A percentile compares a stretch with the other conserved stretches of the same genome.
phyloP scores from a whole-genome alignment of 2,329 filamentous ascomycete genomes.

The Venturia nashicola region DNA sequence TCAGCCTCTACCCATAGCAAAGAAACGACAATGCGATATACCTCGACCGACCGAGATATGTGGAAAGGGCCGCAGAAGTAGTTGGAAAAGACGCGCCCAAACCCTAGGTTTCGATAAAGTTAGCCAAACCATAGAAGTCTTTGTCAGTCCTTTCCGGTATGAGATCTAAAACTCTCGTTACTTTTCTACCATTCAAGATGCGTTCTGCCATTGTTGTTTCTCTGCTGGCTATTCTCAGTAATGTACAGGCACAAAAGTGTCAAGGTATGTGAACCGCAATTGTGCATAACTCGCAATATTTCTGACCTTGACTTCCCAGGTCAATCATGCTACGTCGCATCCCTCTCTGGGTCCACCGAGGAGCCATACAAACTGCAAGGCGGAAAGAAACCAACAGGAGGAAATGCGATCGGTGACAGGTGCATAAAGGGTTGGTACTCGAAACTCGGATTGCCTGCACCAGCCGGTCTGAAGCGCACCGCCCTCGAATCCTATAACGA shows the following conservation, averaged over 20 bases:
- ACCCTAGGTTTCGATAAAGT: neutral
- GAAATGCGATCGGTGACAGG: neutral
- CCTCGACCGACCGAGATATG: neutral
- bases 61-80: neutral
- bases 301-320: neutral
- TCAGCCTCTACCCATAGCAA: neutral
- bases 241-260: neutral
- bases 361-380: neutral
- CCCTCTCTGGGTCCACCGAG: neutral
- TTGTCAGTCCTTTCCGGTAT: neutral
- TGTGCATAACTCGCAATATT: too few species aligned
- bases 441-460: constrained; percentile 4
- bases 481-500: neutral
- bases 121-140: neutral
- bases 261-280: neutral
- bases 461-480: neutral
- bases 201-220: neutral
- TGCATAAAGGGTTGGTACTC: neutral
- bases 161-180: neutral
- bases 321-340: constrained; percentile 7
- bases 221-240: neutral
- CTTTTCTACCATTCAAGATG: neutral
- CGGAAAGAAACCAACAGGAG: constrained; percentile 1
- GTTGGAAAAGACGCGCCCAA: neutral
- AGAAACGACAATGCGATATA: neutral